Conservation (phyloP, 2,329 filamentous ascomycete species). For the Fusarium subtropicale region DNA sequence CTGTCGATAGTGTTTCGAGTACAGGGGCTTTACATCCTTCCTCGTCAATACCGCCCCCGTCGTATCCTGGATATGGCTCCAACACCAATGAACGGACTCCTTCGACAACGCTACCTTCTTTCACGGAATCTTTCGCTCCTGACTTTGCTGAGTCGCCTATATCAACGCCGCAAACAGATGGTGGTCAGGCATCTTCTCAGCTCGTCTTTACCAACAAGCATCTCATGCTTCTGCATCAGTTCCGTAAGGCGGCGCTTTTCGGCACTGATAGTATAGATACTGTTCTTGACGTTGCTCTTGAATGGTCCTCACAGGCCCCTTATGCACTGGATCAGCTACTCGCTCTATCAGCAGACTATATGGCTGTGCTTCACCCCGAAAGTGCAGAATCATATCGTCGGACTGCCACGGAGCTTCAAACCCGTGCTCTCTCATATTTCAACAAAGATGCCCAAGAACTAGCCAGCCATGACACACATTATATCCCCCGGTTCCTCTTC, state of each 20-base stretch:
- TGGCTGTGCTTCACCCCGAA: constrained; percentile 41
- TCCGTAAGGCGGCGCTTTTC: constrained; percentile 45
- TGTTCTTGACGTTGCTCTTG: constrained; percentile 50
- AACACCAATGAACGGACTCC: constrained; percentile 13
- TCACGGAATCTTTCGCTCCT: constrained; percentile 34
- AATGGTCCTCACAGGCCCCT: constrained; percentile 51
- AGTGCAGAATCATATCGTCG: constrained; percentile 42
- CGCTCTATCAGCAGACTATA: constrained; percentile 59
- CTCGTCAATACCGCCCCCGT: constrained; percentile 30
- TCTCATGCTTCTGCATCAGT: constrained; percentile 56
- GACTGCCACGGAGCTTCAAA: constrained; percentile 59
- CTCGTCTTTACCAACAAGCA: constrained; percentile 54
- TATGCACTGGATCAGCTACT: constrained; percentile 62
- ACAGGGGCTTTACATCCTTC: constrained; percentile 20
- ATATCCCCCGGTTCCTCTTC: constrained; percentile 59
- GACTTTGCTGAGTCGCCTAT: constrained; percentile 29
- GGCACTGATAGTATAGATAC: constrained; percentile 38
- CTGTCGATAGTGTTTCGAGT: constrained; percentile 39
- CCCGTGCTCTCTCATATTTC: constrained; percentile 56
- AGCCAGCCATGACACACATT: constrained; percentile 42
- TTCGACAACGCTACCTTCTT: constrained; percentile 41
- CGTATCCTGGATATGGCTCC: constrained; percentile 20
- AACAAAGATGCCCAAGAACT: constrained; percentile 50
- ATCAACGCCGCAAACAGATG: constrained; percentile 20
- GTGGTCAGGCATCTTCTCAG: neutral